phyloP scores from a whole-genome alignment of 2,329 filamentous ascomycete genomes.

The Fusarium nematophilum region DNA sequence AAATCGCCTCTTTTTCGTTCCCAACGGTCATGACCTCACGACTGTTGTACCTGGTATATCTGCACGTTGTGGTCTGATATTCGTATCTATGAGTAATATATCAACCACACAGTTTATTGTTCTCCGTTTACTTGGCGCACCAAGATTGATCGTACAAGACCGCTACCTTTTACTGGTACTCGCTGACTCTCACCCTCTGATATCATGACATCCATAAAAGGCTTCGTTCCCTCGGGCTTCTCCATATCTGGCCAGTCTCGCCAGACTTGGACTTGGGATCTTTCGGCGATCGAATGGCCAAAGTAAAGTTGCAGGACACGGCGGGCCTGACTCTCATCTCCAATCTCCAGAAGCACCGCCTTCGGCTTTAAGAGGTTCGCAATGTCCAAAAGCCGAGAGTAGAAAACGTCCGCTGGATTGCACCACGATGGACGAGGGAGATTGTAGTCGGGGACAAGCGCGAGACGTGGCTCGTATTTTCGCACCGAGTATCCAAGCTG shows the following conservation, averaged over 20 bases:
- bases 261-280: conserved; percentile 73
- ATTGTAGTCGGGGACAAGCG: conserved; percentile 70
- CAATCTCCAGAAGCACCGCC: conserved; percentile 76
- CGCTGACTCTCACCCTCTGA: conserved; percentile 11
- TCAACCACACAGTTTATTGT: not conserved
- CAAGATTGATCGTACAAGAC: conserved; percentile 59
- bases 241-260: conserved; percentile 70
- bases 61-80: conserved; percentile 9
- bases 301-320: conserved; percentile 67
- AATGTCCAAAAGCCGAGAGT: conserved; percentile 70
- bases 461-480: conserved; percentile 81
- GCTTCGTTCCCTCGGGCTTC: conserved; percentile 44
- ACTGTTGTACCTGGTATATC: not conserved
- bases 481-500: conserved; percentile 78
- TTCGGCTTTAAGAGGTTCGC: conserved; percentile 61
- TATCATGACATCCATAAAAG: conserved; percentile 38
- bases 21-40: conserved; percentile 16
- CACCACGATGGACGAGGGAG: conserved; percentile 48
- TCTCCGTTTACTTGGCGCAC: conserved; percentile 16
- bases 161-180: conserved; percentile 59
- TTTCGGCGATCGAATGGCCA: conserved; percentile 41
- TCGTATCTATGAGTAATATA: conserved; percentile 8
- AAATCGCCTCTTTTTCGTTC: conserved; percentile 1
- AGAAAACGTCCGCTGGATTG: conserved; percentile 69
- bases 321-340: conserved; percentile 73